Base-by-base conservation (phyloP, 192 early-diverging fungal species). In the Coemansia aciculifera region DNA sequence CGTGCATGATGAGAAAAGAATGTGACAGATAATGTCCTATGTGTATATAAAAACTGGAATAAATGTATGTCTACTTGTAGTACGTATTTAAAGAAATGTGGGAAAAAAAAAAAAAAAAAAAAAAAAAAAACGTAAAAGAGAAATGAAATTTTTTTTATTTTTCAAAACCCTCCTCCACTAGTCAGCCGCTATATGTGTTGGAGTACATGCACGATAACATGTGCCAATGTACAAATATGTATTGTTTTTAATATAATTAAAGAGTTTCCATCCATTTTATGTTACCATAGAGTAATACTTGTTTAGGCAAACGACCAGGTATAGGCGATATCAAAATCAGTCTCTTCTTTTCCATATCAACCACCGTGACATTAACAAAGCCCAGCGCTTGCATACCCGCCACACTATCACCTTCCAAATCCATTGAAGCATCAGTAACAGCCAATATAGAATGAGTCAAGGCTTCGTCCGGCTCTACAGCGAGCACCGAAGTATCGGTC, bases 211-310 rank as follows among this genome's bases (percentile, higher is more conserved):
- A 37, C n/a, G 19, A n/a, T 12, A 12, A 21, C 59, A 48, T 48
- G 46, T 48, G 46, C 46, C 46, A 21, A 21, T 59, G 56, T 34
- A 34, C 31, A 42, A 21, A 48, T 21, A 21, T 21, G 44, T 17
- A 21, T 48, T 34, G 5, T 34, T 36, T 36, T 31, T 15, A 59
- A 23, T 39, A 37, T 54, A 38, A 12, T 40, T 63, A 82, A 0
- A 73, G 12, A 2, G 88, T 82, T 66, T 98, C 96, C 76, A 97
- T 90, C 97, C 97, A 99, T 69, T 96, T 95, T 59, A 95, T 86
- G 34, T 87, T 67, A 10, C 89, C 95, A 79, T 95, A 87, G 51
- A 97, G 64, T 62, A 96, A 77, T 68, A 92, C 92, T 72, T 88
- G 89, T 43, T 90, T 91, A 15, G 93, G 94, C 74, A 99, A 77